phyloP scores from a whole-genome alignment of 495 filamentous ascomycete genomes.

The Letharia lupina region DNA sequence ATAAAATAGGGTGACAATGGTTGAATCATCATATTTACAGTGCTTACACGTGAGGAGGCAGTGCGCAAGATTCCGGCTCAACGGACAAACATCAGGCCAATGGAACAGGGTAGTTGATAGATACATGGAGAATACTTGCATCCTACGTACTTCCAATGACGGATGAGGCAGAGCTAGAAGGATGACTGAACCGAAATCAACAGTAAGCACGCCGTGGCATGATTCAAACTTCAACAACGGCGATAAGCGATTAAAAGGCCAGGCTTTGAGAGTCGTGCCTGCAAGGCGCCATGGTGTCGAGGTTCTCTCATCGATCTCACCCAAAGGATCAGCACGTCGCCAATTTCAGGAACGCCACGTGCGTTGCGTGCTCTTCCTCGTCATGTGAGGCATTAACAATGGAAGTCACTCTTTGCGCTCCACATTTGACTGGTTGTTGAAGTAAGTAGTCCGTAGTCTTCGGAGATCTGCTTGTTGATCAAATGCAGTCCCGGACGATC shows the following conservation, averaged over 20 bases:
- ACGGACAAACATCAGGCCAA: not conserved
- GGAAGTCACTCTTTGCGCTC: not conserved
- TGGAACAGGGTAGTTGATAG: not conserved
- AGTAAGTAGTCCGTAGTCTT: not conserved
- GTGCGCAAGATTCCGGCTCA: not conserved
- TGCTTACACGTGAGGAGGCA: conserved; percentile 9
- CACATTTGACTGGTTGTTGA: not conserved
- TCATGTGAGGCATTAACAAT: not conserved
- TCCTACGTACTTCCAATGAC: not conserved
- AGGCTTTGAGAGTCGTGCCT: not conserved
- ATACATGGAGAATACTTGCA: not conserved
- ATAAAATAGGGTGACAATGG: not conserved
- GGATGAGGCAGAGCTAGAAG: not conserved
- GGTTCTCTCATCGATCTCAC: not conserved
- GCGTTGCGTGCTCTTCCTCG: not conserved
- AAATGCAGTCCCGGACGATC: conserved; percentile 7
- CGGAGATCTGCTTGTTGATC: conserved; percentile 13
- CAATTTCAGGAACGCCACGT: conserved; percentile 3
- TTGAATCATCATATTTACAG: not conserved
- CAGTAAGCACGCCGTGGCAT: not conserved
- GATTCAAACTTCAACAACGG: not conserved
- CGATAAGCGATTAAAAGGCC: not conserved
- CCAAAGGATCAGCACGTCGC: not conserved
- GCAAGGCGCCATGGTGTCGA: not conserved
- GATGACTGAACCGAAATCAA: not conserved